A percentile compares a stretch with the other conserved stretches of the same genome.
These are phyloP conservation scores for Adansonia gregorii DNA, from an alignment of 441 rosid genomes.

Conservation along the genomic window DNA sequence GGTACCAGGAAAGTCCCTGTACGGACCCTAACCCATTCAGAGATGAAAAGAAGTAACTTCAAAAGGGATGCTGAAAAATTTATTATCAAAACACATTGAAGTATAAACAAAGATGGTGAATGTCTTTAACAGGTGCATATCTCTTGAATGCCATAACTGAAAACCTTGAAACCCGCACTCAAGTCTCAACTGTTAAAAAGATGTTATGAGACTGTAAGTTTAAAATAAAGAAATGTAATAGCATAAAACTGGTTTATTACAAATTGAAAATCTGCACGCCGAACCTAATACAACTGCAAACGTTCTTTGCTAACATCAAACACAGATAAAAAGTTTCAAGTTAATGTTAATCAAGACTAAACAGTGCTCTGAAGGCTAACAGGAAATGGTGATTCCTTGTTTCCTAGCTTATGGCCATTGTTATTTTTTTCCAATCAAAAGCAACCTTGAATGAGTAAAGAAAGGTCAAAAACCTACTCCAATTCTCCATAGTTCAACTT, in stretches of 20 bases:
- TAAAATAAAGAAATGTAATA: neutral
- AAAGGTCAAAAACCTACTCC: conserved; percentile 6
- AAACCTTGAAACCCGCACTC: conserved; percentile 1
- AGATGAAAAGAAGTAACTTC: neutral
- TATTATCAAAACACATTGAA: neutral
- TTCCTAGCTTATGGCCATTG: neutral
- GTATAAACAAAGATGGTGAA: neutral
- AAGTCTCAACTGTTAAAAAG: neutral
- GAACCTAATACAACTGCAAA: neutral
- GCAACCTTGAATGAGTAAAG: neutral
- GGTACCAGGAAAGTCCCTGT: neutral
- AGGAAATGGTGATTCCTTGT: neutral
- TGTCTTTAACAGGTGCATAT: neutral
- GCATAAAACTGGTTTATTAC: neutral
- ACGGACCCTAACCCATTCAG: neutral
- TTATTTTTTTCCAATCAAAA: neutral
- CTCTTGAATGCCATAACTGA: neutral
- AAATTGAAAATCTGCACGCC: neutral
- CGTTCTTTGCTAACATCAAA: neutral
- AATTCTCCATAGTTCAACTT: neutral
- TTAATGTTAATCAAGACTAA: neutral
- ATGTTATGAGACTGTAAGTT: neutral
- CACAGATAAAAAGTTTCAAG: neutral
- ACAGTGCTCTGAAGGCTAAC: neutral
- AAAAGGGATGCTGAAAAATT: neutral